Conservation (phyloP, 331 rosid genomes). For the Erythrophleum ivorense region DNA sequence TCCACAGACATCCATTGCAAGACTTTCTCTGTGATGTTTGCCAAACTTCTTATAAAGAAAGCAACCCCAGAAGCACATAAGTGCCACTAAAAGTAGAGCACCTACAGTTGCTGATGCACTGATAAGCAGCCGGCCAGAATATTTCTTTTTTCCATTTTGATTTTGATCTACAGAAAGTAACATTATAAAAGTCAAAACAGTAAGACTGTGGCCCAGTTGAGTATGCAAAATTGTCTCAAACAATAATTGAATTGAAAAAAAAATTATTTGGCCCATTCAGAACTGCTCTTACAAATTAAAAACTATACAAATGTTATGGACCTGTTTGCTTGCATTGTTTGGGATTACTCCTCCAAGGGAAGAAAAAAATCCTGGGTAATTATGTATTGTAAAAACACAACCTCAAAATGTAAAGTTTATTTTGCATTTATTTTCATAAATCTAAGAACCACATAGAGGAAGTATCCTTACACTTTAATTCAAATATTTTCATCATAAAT, state of each 20-base stretch:
- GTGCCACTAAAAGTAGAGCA: slow-evolving; percentile 96
- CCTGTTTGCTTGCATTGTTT: slow-evolving; percentile 12
- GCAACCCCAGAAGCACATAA: slow-evolving; percentile 99
- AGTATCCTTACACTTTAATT: slow-evolving; percentile 10
- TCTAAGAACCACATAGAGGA: neutral
- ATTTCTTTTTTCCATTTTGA: slow-evolving; percentile 68
- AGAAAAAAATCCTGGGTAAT: neutral
- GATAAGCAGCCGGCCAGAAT: slow-evolving; percentile 90
- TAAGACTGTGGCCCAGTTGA: slow-evolving; percentile 25
- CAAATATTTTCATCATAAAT: neutral
- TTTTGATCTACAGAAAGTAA: slow-evolving; percentile 55
- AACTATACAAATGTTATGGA: slow-evolving; percentile 13
- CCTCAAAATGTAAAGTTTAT: neutral
- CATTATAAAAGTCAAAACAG: slow-evolving; percentile 28
- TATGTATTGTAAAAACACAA: neutral
- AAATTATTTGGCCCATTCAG: slow-evolving; percentile 6
- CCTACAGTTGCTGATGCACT: slow-evolving; percentile 99
- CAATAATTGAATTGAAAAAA: neutral
- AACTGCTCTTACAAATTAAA: slow-evolving; percentile 26
- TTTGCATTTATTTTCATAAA: slow-evolving; percentile 4
- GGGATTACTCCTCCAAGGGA: neutral
- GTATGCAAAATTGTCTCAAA: slow-evolving; percentile 27
- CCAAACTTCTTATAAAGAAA: slow-evolving; percentile 90
- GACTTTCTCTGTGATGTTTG: slow-evolving; percentile 68
- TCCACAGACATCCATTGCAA: slow-evolving; percentile 84